Conservation (phyloP, 2,329 filamentous ascomycete species). For the Phialocephala subalpina region DNA sequence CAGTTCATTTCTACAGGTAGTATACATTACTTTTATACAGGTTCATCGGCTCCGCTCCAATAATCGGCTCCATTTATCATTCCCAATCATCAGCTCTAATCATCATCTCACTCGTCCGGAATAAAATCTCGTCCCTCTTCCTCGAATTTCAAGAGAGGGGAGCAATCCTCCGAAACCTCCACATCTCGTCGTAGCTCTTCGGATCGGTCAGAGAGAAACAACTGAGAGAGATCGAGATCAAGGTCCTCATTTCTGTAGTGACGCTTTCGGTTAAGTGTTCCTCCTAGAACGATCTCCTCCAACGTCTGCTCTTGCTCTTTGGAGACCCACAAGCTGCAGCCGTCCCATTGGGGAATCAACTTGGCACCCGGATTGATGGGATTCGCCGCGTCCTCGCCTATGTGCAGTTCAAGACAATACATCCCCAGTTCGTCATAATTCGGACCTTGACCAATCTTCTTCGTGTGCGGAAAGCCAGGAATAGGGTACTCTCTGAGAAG, state of each 20-base stretch:
- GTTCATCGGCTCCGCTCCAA: not conserved
- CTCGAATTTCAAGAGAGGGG: not conserved
- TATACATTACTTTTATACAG: not conserved
- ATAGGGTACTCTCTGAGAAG: conserved; percentile 31
- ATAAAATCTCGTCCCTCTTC: not conserved
- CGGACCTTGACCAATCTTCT: conserved; percentile 59
- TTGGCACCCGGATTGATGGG: not conserved
- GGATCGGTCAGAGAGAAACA: not conserved
- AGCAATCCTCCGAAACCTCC: not conserved
- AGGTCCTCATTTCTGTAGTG: not conserved
- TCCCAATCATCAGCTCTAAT: not conserved
- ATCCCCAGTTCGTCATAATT: conserved; percentile 56
- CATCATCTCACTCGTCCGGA: not conserved
- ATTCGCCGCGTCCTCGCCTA: conserved; percentile 42
- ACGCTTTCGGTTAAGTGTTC: not conserved
- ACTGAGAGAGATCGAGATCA: not conserved
- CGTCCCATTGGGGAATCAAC: not conserved
- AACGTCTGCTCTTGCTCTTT: not conserved
- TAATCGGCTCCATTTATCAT: not conserved
- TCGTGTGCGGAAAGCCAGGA: conserved; percentile 49
- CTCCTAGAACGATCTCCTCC: not conserved
- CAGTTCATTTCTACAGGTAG: not conserved
- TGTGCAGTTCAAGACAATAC: conserved; percentile 58
- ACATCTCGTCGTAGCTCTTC: not conserved
- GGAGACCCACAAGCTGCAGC: not conserved